Conservation (phyloP, 2,329 filamentous ascomycete genomes). For the Cordyceps militaris region DNA sequence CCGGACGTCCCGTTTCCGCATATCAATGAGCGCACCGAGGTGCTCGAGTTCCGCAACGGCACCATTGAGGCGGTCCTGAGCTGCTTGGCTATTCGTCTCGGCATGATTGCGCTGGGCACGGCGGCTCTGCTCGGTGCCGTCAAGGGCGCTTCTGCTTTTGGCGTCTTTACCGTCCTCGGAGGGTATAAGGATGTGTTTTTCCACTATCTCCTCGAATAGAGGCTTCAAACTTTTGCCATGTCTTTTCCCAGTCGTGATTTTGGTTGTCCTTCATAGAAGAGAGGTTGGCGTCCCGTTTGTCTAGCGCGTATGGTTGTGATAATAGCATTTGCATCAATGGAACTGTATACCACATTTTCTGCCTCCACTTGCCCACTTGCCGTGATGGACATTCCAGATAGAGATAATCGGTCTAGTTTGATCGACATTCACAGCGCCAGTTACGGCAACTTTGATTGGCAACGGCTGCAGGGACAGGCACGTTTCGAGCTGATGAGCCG, state of each 20-base stretch:
- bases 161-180: background rate
- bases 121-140: background rate
- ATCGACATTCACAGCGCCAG: background rate
- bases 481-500: too few species aligned
- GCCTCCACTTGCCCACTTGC: background rate
- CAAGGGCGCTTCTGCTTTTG: conserved; percentile 1
- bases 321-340: conserved; percentile 8
- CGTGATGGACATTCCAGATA: background rate
- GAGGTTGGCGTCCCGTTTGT: background rate
- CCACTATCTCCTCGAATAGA: background rate
- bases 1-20: conserved; percentile 29
- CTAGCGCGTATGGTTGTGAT: conserved; percentile 4
- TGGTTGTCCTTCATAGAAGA: background rate
- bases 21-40: conserved; percentile 21
- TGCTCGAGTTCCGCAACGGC: conserved; percentile 11
- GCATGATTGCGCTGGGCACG: conserved; percentile 4
- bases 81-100: conserved; percentile 2
- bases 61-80: conserved; percentile 7
- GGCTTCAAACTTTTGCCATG: background rate
- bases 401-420: background rate
- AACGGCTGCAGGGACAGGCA: too few species aligned
- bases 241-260: background rate
- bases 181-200: conserved; percentile 2
- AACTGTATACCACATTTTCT: background rate
- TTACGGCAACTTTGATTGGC: background rate